Evolutionary conservation across 1,284 basidiomycete species (phyloP).

Genomic region (Erythrobasidium hasegawianum): DNA sequence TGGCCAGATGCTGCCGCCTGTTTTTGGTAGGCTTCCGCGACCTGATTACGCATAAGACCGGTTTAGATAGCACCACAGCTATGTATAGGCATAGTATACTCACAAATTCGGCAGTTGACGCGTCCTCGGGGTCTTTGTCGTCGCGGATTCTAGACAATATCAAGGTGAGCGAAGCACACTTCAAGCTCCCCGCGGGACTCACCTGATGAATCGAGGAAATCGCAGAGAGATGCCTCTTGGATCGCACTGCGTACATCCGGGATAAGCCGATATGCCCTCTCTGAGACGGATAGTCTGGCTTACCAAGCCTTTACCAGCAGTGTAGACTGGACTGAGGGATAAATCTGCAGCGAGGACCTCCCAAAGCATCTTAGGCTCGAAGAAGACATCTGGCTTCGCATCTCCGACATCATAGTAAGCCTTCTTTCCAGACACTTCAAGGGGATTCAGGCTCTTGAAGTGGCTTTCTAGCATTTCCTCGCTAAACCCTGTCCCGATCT

Average conservation of each 20-base stretch:
- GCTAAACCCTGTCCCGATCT: constrained; percentile 97
- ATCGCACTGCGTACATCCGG: constrained; percentile 58
- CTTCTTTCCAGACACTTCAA: constrained; percentile 62
- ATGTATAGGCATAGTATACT: too few species aligned
- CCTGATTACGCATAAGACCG: too few species aligned
- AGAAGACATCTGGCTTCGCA: constrained; percentile 90
- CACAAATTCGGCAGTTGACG: constrained; percentile 70
- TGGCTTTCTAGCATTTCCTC: constrained; percentile 84
- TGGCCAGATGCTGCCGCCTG: constrained; percentile 69
- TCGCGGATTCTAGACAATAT: constrained; percentile 62
- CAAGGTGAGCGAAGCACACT: not conserved
- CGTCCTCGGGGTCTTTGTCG: constrained; percentile 87
- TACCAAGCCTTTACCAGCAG: constrained; percentile 91
- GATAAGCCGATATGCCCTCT: not conserved
- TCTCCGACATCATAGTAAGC: constrained; percentile 66
- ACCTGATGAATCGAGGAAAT: constrained; percentile 86
- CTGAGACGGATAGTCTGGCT: constrained; percentile 48
- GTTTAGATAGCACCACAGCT: too few species aligned
- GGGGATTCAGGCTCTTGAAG: constrained; percentile 67
- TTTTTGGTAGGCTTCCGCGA: constrained; percentile 90
- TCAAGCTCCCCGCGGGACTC: constrained; percentile 1
- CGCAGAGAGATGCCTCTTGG: constrained; percentile 85
- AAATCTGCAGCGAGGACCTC: constrained; percentile 96
- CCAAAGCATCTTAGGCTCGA: constrained; percentile 93
- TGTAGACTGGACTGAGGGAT: constrained; percentile 93